phyloP scores from a whole-genome alignment of 306 rosid genomes.

The Quercus dentata region DNA sequence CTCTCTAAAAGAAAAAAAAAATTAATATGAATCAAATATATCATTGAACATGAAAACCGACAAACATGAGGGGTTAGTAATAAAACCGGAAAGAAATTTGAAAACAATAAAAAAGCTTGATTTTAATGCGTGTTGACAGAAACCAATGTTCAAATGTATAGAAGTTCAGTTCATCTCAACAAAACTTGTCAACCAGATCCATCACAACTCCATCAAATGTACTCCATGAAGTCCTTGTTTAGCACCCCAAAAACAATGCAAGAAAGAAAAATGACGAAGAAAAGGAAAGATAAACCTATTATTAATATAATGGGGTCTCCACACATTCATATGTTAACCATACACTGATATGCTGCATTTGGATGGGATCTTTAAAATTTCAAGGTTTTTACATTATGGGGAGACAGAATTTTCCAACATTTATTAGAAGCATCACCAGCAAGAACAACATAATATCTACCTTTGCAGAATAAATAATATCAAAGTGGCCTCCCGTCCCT shows the following conservation, averaged over 20 bases:
- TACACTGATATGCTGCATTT: not conserved
- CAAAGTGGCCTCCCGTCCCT: conserved; percentile 83
- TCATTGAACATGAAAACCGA: not conserved
- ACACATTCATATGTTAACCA: not conserved
- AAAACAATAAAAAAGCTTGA: not conserved
- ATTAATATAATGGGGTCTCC: not conserved
- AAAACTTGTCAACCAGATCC: not conserved
- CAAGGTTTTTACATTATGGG: not conserved
- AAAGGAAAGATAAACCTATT: not conserved
- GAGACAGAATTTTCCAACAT: not conserved
- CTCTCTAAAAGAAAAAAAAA: not conserved
- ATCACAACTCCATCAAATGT: not conserved
- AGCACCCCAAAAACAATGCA: not conserved
- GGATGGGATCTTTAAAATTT: not conserved
- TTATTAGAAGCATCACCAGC: not conserved
- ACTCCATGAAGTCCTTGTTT: not conserved
- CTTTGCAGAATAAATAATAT: conserved; percentile 58
- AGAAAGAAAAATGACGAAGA: not conserved
- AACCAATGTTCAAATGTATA: not conserved
- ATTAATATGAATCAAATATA: not conserved
- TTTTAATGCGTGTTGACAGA: not conserved
- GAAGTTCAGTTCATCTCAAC: not conserved
- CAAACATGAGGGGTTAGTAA: not conserved
- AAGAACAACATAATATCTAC: conserved; percentile 28
- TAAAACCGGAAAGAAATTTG: not conserved